These are phyloP conservation scores for Termitomyces sp. DNA, from an alignment of 768 basidiomycete genomes.

Conservation along the genomic window DNA sequence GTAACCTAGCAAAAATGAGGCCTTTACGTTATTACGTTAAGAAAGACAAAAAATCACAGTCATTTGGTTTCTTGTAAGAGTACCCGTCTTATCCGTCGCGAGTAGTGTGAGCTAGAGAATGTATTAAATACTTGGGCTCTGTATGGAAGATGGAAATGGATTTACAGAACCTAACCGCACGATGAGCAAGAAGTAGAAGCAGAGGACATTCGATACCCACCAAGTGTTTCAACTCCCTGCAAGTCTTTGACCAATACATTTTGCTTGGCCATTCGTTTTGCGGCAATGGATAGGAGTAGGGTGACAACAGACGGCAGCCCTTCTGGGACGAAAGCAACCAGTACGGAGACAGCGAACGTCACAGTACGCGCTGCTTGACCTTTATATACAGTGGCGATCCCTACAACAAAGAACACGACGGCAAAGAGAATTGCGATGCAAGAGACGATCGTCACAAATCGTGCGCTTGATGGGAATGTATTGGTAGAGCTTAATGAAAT, in stretches of 20 bases:
- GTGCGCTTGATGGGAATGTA: slow-evolving; percentile 30
- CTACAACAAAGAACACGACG: slow-evolving; percentile 60
- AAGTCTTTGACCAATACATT: slow-evolving; percentile 71
- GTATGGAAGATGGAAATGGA: background rate
- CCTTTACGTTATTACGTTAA: background rate
- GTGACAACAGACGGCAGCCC: slow-evolving; percentile 68
- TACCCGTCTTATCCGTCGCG: slow-evolving; percentile 72
- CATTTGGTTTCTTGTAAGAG: slow-evolving; percentile 69
- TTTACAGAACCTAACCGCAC: slow-evolving; percentile 31
- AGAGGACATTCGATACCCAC: slow-evolving; percentile 36
- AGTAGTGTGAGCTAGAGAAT: slow-evolving; percentile 51
- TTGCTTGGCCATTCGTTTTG: slow-evolving; percentile 66
- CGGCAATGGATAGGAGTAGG: slow-evolving; percentile 60
- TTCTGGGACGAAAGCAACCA: slow-evolving; percentile 59
- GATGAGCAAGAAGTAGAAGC: slow-evolving; percentile 23
- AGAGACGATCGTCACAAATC: slow-evolving; percentile 60
- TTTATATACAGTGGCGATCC: slow-evolving; percentile 61
- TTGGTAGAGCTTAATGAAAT: slow-evolving; percentile 39
- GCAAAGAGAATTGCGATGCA: slow-evolving; percentile 58
- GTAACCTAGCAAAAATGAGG: slow-evolving; percentile 35
- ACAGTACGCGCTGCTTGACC: slow-evolving; percentile 56
- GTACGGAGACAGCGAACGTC: slow-evolving; percentile 55
- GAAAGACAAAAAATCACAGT: slow-evolving; percentile 32
- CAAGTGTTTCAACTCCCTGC: slow-evolving; percentile 69
- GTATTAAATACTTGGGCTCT: slow-evolving; percentile 6